Evolutionary conservation across 202 grass and related monocot genomes (phyloP).

Genomic region (Alloteropsis angusta): DNA sequence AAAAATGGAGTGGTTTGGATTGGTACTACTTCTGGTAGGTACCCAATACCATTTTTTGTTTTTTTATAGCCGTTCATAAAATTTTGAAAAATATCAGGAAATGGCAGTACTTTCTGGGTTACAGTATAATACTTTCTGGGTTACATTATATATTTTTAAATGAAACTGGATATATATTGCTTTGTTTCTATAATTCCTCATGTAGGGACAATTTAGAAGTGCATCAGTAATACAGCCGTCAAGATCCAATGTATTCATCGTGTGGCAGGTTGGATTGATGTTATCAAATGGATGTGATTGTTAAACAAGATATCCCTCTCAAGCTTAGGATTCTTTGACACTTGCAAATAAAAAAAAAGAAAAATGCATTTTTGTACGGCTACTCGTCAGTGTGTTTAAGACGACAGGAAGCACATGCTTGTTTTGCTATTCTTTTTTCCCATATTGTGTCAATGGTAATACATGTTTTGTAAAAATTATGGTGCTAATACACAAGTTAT

Average conservation of each 20-base stretch:
- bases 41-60: neutral
- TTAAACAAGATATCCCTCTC: neutral
- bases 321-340: conserved; percentile 20
- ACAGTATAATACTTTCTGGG: neutral
- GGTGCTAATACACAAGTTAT: neutral
- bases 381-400: conserved; percentile 10
- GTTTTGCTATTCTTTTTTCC: neutral
- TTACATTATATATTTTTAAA: neutral
- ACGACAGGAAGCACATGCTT: conserved; percentile 30
- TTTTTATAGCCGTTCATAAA: neutral
- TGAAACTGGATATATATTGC: neutral
- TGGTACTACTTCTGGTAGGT: neutral
- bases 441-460: neutral
- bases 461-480: neutral
- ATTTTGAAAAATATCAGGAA: neutral
- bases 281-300: conserved; percentile 23
- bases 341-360: conserved; percentile 6
- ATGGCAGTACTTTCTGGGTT: neutral
- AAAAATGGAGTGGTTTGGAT: conserved; percentile 6
- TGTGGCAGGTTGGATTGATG: conserved; percentile 13
- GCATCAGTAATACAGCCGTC: neutral
- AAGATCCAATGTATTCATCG: conserved; percentile 15
- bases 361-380: conserved; percentile 9
- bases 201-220: neutral
- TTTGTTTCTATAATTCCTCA: too few species aligned